A percentile compares a stretch with the other conserved stretches of the same genome.
phyloP scores from a whole-genome alignment of 805 yeast genomes.

The Ogataea polymorpha region DNA sequence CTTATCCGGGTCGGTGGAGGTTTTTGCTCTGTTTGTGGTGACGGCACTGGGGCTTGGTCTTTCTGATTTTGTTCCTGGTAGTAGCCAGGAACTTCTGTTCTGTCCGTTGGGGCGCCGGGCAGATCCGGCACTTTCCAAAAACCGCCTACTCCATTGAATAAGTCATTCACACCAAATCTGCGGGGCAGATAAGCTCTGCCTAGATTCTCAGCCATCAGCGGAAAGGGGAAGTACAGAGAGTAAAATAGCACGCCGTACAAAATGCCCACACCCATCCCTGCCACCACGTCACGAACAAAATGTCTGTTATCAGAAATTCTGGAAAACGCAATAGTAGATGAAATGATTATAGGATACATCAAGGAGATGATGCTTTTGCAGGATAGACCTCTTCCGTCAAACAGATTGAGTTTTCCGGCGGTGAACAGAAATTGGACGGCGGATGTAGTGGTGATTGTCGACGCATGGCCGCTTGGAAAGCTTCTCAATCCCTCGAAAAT shows the following conservation, averaged over 20 bases:
- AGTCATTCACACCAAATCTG: conserved; percentile 28
- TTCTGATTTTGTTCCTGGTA: conserved; percentile 9
- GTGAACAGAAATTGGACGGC: conserved; percentile 35
- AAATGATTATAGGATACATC: conserved; percentile 34
- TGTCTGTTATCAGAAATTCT: conserved; percentile 49
- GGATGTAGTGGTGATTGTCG: conserved; percentile 48
- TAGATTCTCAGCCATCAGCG: conserved; percentile 25
- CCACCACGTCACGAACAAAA: conserved; percentile 38
- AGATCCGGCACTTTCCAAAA: conserved; percentile 37
- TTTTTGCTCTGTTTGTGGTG: conserved; percentile 1
- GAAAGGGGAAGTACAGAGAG: conserved; percentile 40
- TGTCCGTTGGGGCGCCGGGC: conserved; percentile 27
- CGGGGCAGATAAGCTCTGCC: conserved; percentile 47
- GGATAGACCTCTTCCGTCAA: conserved; percentile 36
- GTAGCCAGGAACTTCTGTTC: conserved; percentile 23
- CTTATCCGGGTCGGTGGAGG: conserved; percentile 12
- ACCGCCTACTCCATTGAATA: conserved; percentile 31
- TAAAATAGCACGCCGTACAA: conserved; percentile 35
- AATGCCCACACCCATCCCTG: conserved; percentile 39
- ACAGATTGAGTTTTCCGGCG: conserved; percentile 34
- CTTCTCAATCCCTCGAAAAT: conserved; percentile 53
- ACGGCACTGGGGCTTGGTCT: background rate
- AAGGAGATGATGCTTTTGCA: conserved; percentile 32
- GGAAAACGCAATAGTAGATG: conserved; percentile 37
- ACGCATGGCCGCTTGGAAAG: conserved; percentile 58